Evolutionary conservation across 805 yeast species (phyloP).

Genomic region (Wickerhamiella sergipiensis): DNA sequence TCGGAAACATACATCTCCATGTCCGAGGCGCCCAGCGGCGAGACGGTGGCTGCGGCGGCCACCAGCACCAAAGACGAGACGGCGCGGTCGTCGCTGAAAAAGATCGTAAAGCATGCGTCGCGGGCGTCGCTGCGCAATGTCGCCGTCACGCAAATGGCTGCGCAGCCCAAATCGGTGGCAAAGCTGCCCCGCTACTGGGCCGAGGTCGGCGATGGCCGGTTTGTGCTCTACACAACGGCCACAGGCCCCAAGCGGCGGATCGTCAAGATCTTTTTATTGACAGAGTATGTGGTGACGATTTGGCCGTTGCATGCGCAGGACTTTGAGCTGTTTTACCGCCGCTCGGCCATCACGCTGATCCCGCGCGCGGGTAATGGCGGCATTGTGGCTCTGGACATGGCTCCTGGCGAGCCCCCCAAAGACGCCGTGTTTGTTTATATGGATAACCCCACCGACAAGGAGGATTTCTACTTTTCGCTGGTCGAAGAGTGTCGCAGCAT

Average conservation of each 20-base stretch:
- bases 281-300: slow-evolving; percentile 53
- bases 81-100: slow-evolving; percentile 49
- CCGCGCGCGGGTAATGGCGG: slow-evolving; percentile 28
- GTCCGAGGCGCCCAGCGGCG: slow-evolving; percentile 56
- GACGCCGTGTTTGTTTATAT: slow-evolving; percentile 49
- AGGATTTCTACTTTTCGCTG: slow-evolving; percentile 83
- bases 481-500: slow-evolving; percentile 33
- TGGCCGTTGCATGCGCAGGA: slow-evolving; percentile 78
- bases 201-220: slow-evolving; percentile 69
- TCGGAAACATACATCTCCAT: slow-evolving; percentile 13
- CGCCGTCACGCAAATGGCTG: neutral
- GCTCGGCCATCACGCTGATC: slow-evolving; percentile 63
- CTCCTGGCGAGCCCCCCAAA: slow-evolving; percentile 22
- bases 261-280: slow-evolving; percentile 64
- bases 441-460: slow-evolving; percentile 71
- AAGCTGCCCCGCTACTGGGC: slow-evolving; percentile 23
- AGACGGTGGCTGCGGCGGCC: slow-evolving; percentile 14
- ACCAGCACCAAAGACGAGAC: slow-evolving; percentile 22
- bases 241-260: slow-evolving; percentile 38
- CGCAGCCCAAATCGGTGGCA: slow-evolving; percentile 7
- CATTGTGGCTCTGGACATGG: slow-evolving; percentile 15
- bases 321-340: slow-evolving; percentile 66
- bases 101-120: slow-evolving; percentile 31
- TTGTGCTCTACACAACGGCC: slow-evolving; percentile 72
- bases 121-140: neutral